phyloP scores from a whole-genome alignment of 148 eudicot species.

The Cornus kousa region DNA sequence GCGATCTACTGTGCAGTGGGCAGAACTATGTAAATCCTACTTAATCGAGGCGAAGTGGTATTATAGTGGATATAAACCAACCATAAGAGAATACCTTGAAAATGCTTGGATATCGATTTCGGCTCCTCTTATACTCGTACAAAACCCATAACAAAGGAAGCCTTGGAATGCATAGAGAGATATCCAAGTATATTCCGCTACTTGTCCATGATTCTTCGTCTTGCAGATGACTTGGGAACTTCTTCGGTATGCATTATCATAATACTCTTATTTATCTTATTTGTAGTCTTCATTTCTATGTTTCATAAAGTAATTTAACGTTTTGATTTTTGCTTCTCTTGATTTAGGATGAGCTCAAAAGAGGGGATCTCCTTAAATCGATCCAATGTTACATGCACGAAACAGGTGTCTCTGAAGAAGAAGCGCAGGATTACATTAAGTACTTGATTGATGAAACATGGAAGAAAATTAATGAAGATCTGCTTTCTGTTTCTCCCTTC shows the following conservation, averaged over 20 bases:
- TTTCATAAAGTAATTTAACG: no score
- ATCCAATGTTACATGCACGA: constrained; percentile 33
- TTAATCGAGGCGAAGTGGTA: no score
- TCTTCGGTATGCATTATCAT: constrained; percentile 8
- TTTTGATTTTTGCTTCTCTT: neutral
- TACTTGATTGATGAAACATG: no score
- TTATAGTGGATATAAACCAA: constrained; percentile 15
- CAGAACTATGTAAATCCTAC: constrained; percentile 18
- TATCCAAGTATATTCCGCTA: constrained; percentile 1
- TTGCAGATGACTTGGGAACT: constrained; percentile 31
- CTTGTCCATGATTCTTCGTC: constrained; percentile 14
- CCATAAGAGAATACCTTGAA: constrained; percentile 17
- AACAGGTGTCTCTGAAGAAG: constrained; percentile 13
- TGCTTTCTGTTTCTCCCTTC: neutral
- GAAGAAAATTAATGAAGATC: constrained; percentile 29
- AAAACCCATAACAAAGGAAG: neutral
- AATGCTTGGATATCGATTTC: constrained; percentile 25
- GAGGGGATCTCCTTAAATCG: constrained; percentile 24
- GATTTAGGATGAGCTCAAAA: constrained; percentile 28
- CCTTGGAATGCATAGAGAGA: neutral
- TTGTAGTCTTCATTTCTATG: no score
- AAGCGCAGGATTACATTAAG: constrained; percentile 22
- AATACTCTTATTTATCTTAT: no score
- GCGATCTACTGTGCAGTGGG: constrained; percentile 23
- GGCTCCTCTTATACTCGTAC: constrained; percentile 2